Evolutionary conservation across 139 green algal species (phyloP).

Genomic region (Closterium sp.): DNA sequence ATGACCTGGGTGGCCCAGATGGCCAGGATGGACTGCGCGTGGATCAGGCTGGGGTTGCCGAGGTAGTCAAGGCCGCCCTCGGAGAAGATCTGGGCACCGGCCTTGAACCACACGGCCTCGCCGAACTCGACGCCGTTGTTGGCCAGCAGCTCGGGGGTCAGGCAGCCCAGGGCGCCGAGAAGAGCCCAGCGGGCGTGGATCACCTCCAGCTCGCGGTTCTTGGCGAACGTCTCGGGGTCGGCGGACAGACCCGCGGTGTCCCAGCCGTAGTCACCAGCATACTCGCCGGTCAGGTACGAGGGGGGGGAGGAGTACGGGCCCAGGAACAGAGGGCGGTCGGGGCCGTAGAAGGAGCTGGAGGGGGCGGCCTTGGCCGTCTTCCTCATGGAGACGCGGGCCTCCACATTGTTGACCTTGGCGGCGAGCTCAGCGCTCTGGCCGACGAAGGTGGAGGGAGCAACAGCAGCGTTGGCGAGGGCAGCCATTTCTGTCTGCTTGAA

Average conservation of each 20-base stretch:
- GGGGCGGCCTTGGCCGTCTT: slow-evolving; percentile 6
- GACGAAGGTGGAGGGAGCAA: slow-evolving; percentile 28
- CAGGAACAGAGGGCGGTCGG: slow-evolving; percentile 53
- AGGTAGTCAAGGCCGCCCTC: slow-evolving; percentile 80
- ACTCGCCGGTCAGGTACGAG: slow-evolving; percentile 63
- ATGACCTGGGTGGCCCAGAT: slow-evolving; percentile 54
- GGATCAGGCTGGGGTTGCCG: slow-evolving; percentile 67
- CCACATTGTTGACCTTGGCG: slow-evolving; percentile 4
- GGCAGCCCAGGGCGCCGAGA: slow-evolving; percentile 66
- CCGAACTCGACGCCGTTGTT: slow-evolving; percentile 41
- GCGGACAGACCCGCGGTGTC: slow-evolving; percentile 92
- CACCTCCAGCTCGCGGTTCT: slow-evolving; percentile 92
- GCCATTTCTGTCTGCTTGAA: neutral
- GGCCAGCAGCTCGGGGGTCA: slow-evolving; percentile 35
- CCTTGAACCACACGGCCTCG: slow-evolving; percentile 86
- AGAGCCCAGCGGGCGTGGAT: slow-evolving; percentile 97
- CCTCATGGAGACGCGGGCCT: slow-evolving; percentile 26
- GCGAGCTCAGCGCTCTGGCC: slow-evolving; percentile 34
- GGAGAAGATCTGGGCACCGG: slow-evolving; percentile 87
- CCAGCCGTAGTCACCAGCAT: slow-evolving; percentile 94
- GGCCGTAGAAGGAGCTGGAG: slow-evolving; percentile 28
- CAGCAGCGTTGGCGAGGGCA: slow-evolving; percentile 1
- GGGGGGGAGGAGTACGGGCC: slow-evolving; percentile 48
- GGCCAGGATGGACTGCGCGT: slow-evolving; percentile 50
- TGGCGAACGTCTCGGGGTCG: slow-evolving; percentile 68